These are phyloP conservation scores for Biscogniauxia mediterranea DNA, from an alignment of 2,329 filamentous ascomycete species.

Conservation along the genomic window DNA sequence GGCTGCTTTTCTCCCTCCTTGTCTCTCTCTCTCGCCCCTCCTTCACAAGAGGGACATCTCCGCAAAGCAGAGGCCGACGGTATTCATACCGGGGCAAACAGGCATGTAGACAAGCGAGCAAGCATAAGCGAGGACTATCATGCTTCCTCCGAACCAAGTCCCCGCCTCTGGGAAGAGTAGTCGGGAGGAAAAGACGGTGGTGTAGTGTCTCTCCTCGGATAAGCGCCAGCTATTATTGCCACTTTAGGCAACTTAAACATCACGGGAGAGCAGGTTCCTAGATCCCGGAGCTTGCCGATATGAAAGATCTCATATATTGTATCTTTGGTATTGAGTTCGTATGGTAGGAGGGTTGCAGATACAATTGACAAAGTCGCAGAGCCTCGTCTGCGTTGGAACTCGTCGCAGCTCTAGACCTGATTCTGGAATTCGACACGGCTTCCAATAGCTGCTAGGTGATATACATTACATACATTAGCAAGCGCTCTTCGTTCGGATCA, in stretches of 20 bases:
- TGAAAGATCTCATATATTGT: not conserved
- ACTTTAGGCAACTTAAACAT: not conserved
- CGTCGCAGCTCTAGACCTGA: not conserved
- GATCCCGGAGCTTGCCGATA: not conserved
- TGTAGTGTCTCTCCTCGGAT: not conserved
- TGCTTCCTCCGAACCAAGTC: not conserved
- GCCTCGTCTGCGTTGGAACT: not conserved
- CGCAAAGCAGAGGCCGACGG: not conserved
- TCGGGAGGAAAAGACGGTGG: not conserved
- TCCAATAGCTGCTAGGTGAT: not conserved
- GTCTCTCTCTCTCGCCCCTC: no score
- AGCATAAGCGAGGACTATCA: not conserved
- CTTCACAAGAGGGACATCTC: not conserved
- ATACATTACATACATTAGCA: not conserved
- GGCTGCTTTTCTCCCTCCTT: no score
- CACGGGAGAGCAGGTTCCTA: not conserved
- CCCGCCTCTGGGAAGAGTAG: no score
- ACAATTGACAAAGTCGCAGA: not conserved
- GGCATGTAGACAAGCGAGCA: not conserved
- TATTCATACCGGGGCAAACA: not conserved
- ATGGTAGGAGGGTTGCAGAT: not conserved
- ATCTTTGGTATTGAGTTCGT: not conserved
- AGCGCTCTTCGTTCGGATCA: not conserved
- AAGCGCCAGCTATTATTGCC: not conserved
- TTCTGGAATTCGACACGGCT: not conserved